Evolutionary conservation across 768 basidiomycete genomes (phyloP), one percentile per base, ranked within the genome.

Genomic region (Termitomyces eurrhizus): DNA sequence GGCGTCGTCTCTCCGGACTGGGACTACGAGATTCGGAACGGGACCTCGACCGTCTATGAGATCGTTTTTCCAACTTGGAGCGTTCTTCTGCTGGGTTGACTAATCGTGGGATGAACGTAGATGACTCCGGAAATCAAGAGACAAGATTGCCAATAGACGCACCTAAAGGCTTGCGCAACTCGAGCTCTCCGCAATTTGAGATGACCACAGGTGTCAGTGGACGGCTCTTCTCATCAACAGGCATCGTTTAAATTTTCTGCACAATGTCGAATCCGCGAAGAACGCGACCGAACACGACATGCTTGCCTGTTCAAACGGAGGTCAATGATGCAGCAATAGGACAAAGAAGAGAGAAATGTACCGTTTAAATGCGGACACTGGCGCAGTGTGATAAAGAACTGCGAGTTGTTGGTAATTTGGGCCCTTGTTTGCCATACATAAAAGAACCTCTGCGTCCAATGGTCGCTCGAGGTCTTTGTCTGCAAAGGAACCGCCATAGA

Each of bases 351-450:
- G 49, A 8, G 2, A 21, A 13, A 51, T 74, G 74, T 73, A 78
- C 92, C 92, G 68, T 89, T 81, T 49, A 93, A 72, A 69, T 93
- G 90, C 4, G 87, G 83, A 62, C 89, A 86, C 16, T 83, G 80
- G n/a, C 82, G 79, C 12, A 95, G 79, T 24, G 93, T 93, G 62
- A 95, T 78, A 69, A 95, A 95, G 69, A 89, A 95, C 64, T 95
- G 93, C 1, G 88, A 90, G 41, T 88, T 86, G 64, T 95, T 95
- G 39, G 93, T 95, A 72, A 72, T 90, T 78, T 0, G 89, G 86
- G 3, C 90, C 90, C 64, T 83, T 83, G 71, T 96, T 96, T 11
- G 93, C 93, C 94, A 95, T 96, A 67, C 91, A 92, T 12, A 96
- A 76, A 32, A 95, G 74, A 74, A 87, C 92, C 68, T 85, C 82